These are phyloP conservation scores for Suillus hirtellus DNA, from an alignment of 768 basidiomycete genomes.

Conservation along the genomic window DNA sequence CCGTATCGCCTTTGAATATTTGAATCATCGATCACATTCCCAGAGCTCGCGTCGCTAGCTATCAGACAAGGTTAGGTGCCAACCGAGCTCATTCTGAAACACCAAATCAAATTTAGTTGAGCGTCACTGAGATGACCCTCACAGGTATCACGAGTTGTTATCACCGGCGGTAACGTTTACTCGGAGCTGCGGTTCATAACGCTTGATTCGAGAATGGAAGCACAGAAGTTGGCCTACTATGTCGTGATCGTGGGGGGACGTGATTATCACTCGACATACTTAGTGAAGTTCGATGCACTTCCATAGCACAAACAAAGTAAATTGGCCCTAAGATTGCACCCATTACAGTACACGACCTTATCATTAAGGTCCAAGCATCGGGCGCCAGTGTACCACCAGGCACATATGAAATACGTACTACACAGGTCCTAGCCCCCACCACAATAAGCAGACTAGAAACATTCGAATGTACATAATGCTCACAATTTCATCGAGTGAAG, in stretches of 20 bases:
- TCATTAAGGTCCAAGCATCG: neutral
- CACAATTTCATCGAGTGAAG: neutral
- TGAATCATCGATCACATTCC: conserved; percentile 3
- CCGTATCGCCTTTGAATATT: conserved; percentile 4
- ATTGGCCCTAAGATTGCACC: neutral
- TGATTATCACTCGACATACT: neutral
- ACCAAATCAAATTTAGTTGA: neutral
- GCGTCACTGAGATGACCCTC: conserved; percentile 1
- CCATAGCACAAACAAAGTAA: neutral
- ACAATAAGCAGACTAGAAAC: neutral
- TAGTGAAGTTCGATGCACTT: neutral
- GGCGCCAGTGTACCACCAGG: neutral
- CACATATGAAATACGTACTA: neutral
- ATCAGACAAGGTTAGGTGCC: neutral
- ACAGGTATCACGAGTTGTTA: neutral
- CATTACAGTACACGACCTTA: neutral
- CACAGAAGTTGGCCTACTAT: neutral
- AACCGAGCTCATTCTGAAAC: conserved; percentile 1
- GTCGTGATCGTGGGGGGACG: neutral
- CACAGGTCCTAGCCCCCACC: neutral
- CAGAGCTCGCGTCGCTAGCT: conserved; percentile 1
- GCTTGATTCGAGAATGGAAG: neutral
- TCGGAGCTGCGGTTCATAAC: neutral
- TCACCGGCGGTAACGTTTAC: neutral
- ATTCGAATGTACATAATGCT: neutral